Percentiles rank a stretch among this genome's conserved stretches.
These are phyloP conservation scores for Solanum clarkiae DNA, from an alignment of 257 asterid species.

Conservation along the genomic window DNA sequence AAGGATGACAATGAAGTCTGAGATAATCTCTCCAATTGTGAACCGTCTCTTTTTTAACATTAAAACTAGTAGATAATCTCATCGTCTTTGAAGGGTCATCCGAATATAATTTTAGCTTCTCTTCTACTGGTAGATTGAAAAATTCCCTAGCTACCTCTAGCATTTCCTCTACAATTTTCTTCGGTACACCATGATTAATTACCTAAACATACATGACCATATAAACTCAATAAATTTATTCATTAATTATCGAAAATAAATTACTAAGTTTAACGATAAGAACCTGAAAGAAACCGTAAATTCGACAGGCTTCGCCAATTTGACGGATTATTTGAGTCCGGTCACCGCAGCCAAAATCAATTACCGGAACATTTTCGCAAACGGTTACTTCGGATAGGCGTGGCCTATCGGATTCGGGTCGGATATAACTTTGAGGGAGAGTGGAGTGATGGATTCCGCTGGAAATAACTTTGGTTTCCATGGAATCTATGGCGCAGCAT, in stretches of 20 bases:
- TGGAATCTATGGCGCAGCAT: not conserved
- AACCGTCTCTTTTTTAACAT: slow-evolving; percentile 47
- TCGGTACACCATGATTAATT: slow-evolving; percentile 58
- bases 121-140: slow-evolving; percentile 52
- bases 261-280: not conserved
- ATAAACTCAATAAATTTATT: not conserved
- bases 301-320: slow-evolving; percentile 48
- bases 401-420: slow-evolving; percentile 69
- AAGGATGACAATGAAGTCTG: slow-evolving; percentile 80
- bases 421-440: slow-evolving; percentile 60
- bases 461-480: slow-evolving; percentile 54
- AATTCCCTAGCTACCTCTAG: slow-evolving; percentile 37
- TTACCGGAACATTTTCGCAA: slow-evolving; percentile 48
- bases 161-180: slow-evolving; percentile 42
- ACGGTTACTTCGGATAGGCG: slow-evolving; percentile 28
- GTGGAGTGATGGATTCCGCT: slow-evolving; percentile 31
- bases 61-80: slow-evolving; percentile 79
- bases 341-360: slow-evolving; percentile 42
- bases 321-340: slow-evolving; percentile 18
- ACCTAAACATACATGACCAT: slow-evolving; percentile 20
- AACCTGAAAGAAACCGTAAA: slow-evolving; percentile 78
- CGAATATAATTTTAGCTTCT: slow-evolving; percentile 72
- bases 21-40: slow-evolving; percentile 97
- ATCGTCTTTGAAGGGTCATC: slow-evolving; percentile 63
- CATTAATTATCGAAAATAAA: not conserved